Base-by-base conservation (phyloP, 345 rosid genomes). In the Cardiospermum halicacabum region DNA sequence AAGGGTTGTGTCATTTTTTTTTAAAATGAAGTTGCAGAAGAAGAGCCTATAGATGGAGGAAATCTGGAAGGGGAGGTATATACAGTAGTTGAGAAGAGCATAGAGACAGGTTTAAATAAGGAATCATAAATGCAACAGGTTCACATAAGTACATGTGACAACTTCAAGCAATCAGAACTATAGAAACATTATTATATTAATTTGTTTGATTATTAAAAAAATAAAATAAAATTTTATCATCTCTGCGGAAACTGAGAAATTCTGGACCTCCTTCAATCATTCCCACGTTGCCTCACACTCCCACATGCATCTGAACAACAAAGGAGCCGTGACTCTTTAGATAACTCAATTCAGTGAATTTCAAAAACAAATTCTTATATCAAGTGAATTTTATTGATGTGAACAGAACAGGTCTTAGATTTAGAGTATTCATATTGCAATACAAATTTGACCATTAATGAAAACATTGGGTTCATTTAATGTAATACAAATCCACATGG, bases 251-350 rank as follows among this genome's bases (percentile, higher is more conserved):
- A 64, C 70, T 66, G 80, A 68, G 75, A 71, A 43, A 63, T 47
- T 71, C 60, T 68, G 78, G 62, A 11, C 25, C 72, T 66, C 62
- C 53, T 75, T 79, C 77, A 82, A 78, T 81, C 69, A 77, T 79
- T 82, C 72, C 78, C 92, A 84, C 77, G 92, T 84, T 84, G 78
- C 74, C 72, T 22, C 18, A 16, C 51, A 18, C 19, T 62, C 66
- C 69, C 92, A 82, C 89, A 78, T 84, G 89, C 58, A 36, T 21
- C 68, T 60, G 60, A 80, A 79, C 82, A 57, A 36, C 58, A 74
- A 19, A 25, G 68, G 67, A 78, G 78, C 82, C 71, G 73, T 67
- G 74, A 72, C 70, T n/a, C n/a, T n/a, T n/a, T n/a, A n/a, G n/a
- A n/a, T n/a, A n/a, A n/a, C n/a, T n/a, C n/a, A n/a, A n/a, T n/a